A percentile compares a stretch with the other conserved stretches of the same genome.
Conservation (phyloP, 1,284 basidiomycete genomes). For the Cutaneotrichosporon daszewskae region DNA sequence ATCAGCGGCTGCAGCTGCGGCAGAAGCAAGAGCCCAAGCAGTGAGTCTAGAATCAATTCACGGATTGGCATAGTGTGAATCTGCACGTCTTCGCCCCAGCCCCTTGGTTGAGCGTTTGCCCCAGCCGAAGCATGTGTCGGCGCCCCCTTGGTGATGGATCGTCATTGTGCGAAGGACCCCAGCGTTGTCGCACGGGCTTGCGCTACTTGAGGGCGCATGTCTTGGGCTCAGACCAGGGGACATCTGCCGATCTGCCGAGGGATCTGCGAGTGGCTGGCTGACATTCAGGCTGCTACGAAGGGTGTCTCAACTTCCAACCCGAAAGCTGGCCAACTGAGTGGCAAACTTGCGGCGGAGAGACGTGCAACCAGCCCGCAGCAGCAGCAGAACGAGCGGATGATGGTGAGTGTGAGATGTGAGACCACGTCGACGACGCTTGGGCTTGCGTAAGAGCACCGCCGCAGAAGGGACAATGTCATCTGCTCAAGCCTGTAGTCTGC, state of each 20-base stretch:
- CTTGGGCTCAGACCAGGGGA: no score
- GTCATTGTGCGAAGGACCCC: no score
- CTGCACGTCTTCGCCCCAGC: background rate
- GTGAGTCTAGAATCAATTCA: constrained; percentile 25
- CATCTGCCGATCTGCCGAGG: no score
- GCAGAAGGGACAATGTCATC: background rate
- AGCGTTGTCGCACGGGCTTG: no score
- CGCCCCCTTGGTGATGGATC: no score
- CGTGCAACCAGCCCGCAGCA: background rate
- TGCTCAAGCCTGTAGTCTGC: background rate
- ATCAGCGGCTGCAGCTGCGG: constrained; percentile 37
- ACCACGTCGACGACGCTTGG: no score
- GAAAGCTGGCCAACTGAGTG: constrained; percentile 39
- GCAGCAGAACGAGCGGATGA: constrained; percentile 33
- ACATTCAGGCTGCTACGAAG: constrained; percentile 34
- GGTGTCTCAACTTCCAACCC: constrained; percentile 41
- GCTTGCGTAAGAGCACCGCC: no score
- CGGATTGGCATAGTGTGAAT: background rate
- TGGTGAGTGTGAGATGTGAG: no score
- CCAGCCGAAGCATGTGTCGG: no score
- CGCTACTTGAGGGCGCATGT: no score
- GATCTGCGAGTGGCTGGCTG: background rate
- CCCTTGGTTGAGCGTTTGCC: no score
- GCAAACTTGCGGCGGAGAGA: constrained; percentile 37
- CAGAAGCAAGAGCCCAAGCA: constrained; percentile 41